Evolutionary conservation across 2,329 filamentous ascomycete species (phyloP).

Genomic region (Chaetomium olivaceum): DNA sequence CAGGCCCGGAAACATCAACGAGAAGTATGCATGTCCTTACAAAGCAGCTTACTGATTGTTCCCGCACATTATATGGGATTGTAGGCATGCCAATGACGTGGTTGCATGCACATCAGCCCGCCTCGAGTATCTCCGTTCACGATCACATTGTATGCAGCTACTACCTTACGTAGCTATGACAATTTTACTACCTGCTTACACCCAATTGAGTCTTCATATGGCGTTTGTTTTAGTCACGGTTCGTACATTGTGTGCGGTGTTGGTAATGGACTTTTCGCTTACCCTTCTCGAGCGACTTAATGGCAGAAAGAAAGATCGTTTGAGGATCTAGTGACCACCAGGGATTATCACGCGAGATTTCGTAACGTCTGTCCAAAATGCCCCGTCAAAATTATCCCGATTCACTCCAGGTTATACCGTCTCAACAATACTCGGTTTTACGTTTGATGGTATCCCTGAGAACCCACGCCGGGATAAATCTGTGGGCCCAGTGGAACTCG

Average conservation of each 20-base stretch:
- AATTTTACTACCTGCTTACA: too few species aligned
- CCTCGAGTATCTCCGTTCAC: too few species aligned
- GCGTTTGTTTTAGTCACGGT: too few species aligned
- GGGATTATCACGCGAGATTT: neutral
- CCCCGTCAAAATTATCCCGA: neutral
- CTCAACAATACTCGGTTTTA: neutral
- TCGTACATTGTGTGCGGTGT: too few species aligned
- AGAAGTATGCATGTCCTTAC: neutral
- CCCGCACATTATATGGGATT: too few species aligned
- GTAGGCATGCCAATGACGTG: neutral
- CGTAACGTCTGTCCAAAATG: neutral
- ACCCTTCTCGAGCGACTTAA: neutral
- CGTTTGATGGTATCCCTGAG: neutral
- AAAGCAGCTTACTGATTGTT: neutral
- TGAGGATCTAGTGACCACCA: neutral
- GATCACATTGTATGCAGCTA: too few species aligned
- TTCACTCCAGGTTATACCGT: neutral
- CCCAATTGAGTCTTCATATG: too few species aligned
- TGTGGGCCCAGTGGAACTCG: neutral
- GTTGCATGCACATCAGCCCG: neutral
- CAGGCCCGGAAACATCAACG: neutral
- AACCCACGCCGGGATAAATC: neutral
- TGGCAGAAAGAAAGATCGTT: neutral
- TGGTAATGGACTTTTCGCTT: neutral
- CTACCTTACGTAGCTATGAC: too few species aligned